Base-by-base conservation (phyloP, 345 rosid species). In the Lepidium sativum region DNA sequence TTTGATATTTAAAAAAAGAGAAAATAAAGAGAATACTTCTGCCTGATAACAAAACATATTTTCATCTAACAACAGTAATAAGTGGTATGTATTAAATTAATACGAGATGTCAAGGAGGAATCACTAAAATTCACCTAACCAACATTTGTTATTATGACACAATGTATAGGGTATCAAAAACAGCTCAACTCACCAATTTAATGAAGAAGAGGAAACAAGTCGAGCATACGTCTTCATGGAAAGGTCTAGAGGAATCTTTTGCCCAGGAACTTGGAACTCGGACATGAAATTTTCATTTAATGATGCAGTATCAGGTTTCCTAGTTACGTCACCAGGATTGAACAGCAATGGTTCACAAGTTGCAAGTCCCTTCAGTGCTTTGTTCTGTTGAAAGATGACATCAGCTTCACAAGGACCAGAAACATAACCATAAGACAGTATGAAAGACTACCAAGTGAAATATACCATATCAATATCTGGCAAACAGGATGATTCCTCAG, bases 341-440 rank as follows among this genome's bases (percentile, higher is more conserved):
- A 58, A 52, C 35, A 82, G 68, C 54, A 74, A 40, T 40, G 76
- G 54, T 70, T 76, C 81, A 71, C 68, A 70, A 63, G 88, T 68
- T 61, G 81, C 83, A 70, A 94, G 75, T 76, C 95, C 97, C 82
- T 85, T 94, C 63, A 94, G 74, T 6, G 92, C 97, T 77, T 90
- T 85, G 59, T 81, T 87, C 99, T 94, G 66, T 47, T 54, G 45
- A 60, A 73, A 65, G 61, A 40, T 71, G 41, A 41, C n/a, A 34
- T 47, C 9, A 41, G 59, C 38, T 67, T 47, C 29, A 53, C 60
- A 52, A 54, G 23, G 38, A 72, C 20, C 14, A 54, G 14, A 47
- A 13, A 49, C 4, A 55, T 17, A 49, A 9, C 50, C 35, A 74
- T 23, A 41, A 23, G 58, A 53, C 7, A 44, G 63, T 21, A 49